Evolutionary conservation across 352 stramenopile genomes (phyloP), one percentile per base, ranked within the genome.

Genomic region (Plasmopara muralis): DNA sequence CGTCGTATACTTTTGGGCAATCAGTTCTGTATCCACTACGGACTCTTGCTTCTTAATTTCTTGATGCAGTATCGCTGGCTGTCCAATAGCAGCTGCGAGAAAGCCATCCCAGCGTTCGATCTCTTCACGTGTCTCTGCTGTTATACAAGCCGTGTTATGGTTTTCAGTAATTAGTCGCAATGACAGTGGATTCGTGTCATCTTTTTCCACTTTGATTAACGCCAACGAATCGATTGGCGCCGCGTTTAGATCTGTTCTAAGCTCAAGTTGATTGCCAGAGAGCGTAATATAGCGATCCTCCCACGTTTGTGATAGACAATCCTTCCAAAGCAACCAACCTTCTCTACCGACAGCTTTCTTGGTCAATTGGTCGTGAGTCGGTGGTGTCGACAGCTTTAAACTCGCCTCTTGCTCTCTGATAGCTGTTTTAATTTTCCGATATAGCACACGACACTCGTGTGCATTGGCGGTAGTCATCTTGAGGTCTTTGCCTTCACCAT

Each of bases 231-330:
- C 35, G 47, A 57, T 54, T 42, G 35, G 73, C 8, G 60, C 39
- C 0, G 55, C 55, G 4, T 56, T 52, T 45, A 62, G 62, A 43
- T 67, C 57, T 2, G 61, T 58, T 43, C 70, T 83, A 43, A 89
- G 86, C 54, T 67, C 71, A 20, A 92, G 50, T 40, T 63, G 64
- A 12, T 55, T 76, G 12, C 72, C 74, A 29, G 59, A 55, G 2
- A 92, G 62, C 47, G 65, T 60, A 34, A 79, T 69, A 57, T 74
- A 89, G 13, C 75, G 48, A 28, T 72, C 73, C 45, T 82, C 83
- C 79, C 77, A 89, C 31, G 45, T 71, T 15, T 41, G 45, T 20
- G 52, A 28, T 41, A 57, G 44, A 1, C 38, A 31, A 20, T 64
- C 43, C 29, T 72, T 58, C 33, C 75, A 64, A 18, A 83, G 50